Evolutionary conservation across 2,329 filamentous ascomycete genomes (phyloP), one percentile per base, ranked within the genome.

Genomic region (Sporothrix euskadiensis): DNA sequence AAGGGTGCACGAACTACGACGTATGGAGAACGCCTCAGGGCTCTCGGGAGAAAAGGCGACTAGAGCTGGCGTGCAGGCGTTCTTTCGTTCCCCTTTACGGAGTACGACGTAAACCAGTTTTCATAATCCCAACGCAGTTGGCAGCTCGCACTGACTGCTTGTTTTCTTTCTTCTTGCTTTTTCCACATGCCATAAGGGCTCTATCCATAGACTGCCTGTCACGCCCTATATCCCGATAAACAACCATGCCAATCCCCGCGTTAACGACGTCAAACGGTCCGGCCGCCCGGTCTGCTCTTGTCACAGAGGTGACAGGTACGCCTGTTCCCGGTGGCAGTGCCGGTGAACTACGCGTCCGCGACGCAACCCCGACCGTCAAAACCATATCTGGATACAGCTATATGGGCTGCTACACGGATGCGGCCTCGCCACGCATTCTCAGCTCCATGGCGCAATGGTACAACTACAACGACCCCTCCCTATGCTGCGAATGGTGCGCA

Each of bases 361-460:
- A 22, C 9, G 22, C 22, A 26, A 26, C 22, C 1, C n/a, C 54
- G 10, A 57, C 32, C 59, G 59, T 41, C 32, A 8, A 30, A 12
- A 0, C 59, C 63, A 22, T 66, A 2, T 1, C 44, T 1, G 65
- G 47, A 47, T 69, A 69, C 65, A 54, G 2, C 26, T 69, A 69
- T 26, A 32, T 41, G 14, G 68, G 68, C 32, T 70, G 68, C 49
- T 70, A 57, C 32, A 7, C 49, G 8, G 68, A 70, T 19, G 7
- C 9, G 9, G 16, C 19, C 7, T 12, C 16, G 2, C 14, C 57
- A 35, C 66, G 47, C 12, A 5, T 69, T 22, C 26, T 69, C 41
- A n/a, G 4, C 9, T 26, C 26, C 4, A 2, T 9, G 26, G 6
- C 8, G 30, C n/a, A 41, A 1, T 16, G 26, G 3, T 8, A 16